Evolutionary conservation across 495 filamentous ascomycete species (phyloP).

Genomic region (Talaromyces liani): DNA sequence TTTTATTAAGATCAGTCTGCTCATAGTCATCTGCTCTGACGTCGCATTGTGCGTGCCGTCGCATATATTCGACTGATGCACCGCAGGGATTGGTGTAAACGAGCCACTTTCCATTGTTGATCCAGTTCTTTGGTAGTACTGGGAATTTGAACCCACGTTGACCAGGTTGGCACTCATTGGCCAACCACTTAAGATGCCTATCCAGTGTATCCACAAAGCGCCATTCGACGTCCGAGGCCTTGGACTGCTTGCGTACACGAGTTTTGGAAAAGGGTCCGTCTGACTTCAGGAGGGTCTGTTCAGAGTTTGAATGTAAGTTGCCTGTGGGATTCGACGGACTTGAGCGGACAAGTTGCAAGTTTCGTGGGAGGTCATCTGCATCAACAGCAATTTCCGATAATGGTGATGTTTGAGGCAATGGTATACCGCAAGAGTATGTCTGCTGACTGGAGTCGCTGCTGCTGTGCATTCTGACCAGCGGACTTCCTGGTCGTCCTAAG

Average conservation of each 20-base stretch:
- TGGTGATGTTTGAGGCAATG: not conserved
- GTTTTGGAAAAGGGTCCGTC: not conserved
- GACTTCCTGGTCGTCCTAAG: constrained; percentile 32
- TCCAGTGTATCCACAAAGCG: constrained; percentile 27
- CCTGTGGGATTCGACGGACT: not conserved
- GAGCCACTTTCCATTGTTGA: constrained; percentile 34
- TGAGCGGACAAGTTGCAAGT: not conserved
- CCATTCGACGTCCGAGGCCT: constrained; percentile 17
- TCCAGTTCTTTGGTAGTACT: constrained; percentile 36
- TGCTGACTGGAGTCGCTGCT: not conserved
- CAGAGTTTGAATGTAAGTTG: not conserved
- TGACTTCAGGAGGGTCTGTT: not conserved
- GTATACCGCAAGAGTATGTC: not conserved
- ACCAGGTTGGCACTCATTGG: constrained; percentile 31
- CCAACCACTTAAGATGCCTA: constrained; percentile 32
- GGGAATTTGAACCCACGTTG: constrained; percentile 36
- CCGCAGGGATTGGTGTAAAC: constrained; percentile 33
- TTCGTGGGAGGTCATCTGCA: not conserved
- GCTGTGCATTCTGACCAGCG: constrained; percentile 21
- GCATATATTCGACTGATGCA: constrained; percentile 23
- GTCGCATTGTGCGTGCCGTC: constrained; percentile 28
- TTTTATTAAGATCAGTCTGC: not conserved
- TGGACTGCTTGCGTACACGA: not conserved
- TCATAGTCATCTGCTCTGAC: constrained; percentile 15
- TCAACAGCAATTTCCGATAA: not conserved